Percentiles rank a stretch among this genome's conserved stretches.
Conservation (phyloP, 164 flowering plant genomes). For the Chimonanthus praecox region DNA sequence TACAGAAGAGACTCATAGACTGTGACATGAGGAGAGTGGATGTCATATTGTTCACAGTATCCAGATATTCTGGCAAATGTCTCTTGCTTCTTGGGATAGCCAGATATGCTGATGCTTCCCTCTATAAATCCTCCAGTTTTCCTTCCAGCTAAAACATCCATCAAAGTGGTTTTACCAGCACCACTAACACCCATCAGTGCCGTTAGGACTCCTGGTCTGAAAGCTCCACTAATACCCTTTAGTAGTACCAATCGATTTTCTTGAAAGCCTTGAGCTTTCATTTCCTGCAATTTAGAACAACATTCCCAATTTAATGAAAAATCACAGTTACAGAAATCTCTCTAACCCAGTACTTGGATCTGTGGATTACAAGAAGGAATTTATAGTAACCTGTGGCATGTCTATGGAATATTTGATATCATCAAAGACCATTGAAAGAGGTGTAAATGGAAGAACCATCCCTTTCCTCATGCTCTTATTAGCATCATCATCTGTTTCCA, state of each 20-base stretch:
- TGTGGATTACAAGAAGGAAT: neutral
- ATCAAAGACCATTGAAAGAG: conserved; percentile 38
- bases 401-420: conserved; percentile 39
- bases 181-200: conserved; percentile 32
- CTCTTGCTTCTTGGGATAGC: conserved; percentile 43
- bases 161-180: conserved; percentile 48
- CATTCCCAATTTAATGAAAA: no score
- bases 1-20: conserved; percentile 40
- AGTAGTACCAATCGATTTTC: neutral
- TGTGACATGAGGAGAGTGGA: conserved; percentile 48
- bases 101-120: conserved; percentile 36
- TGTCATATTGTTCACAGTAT: conserved; percentile 47
- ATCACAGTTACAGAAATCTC: no score
- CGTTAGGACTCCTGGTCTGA: conserved; percentile 10
- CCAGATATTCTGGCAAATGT: conserved; percentile 49
- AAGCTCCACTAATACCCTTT: conserved; percentile 3
- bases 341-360: neutral
- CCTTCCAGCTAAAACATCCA: conserved; percentile 49
- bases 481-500: conserved; percentile 2
- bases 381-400: conserved; percentile 36
- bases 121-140: conserved; percentile 44
- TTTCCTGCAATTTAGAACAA: conserved; percentile 1
- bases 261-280: conserved; percentile 3
- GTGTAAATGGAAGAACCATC: conserved; percentile 50
- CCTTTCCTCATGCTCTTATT: conserved; percentile 25